Conservation (phyloP, 495 filamentous ascomycete species). For the Delitschia confertaspora region DNA sequence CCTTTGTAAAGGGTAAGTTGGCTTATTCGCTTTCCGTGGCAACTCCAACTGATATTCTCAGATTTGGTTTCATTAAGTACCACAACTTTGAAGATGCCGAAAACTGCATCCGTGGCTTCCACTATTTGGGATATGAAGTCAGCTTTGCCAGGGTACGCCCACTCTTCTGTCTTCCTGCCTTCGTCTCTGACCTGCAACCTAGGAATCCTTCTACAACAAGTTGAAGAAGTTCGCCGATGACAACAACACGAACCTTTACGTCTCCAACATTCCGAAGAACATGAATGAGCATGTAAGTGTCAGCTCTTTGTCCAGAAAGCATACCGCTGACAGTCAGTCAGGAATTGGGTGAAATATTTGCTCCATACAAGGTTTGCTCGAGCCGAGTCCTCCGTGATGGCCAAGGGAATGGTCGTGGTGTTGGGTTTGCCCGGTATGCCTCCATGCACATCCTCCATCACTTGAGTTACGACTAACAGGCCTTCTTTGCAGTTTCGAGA, state of each 20-base stretch:
- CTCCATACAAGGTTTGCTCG: slow-evolving; percentile 74
- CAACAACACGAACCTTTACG: slow-evolving; percentile 86
- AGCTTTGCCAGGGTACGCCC: slow-evolving; percentile 76
- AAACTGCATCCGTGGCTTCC: slow-evolving; percentile 93
- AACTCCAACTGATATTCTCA: slow-evolving; percentile 36
- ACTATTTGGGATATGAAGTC: slow-evolving; percentile 86
- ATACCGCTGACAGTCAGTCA: slow-evolving; percentile 32
- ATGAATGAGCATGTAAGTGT: slow-evolving; percentile 75
- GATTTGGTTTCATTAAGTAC: slow-evolving; percentile 95
- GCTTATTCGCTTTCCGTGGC: slow-evolving; percentile 1
- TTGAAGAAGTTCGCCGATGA: slow-evolving; percentile 86
- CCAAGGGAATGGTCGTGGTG: slow-evolving; percentile 85
- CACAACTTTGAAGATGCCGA: slow-evolving; percentile 79
- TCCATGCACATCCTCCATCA: background rate
- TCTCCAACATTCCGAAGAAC: slow-evolving; percentile 84
- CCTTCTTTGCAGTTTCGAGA: slow-evolving; percentile 64
- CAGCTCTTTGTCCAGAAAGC: background rate
- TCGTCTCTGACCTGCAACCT: slow-evolving; percentile 9
- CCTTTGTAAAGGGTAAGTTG: slow-evolving; percentile 81
- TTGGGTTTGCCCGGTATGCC: slow-evolving; percentile 88
- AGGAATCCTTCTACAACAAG: slow-evolving; percentile 94
- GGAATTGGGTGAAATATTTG: slow-evolving; percentile 71
- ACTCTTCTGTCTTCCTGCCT: background rate
- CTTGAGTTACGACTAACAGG: slow-evolving; percentile 1
- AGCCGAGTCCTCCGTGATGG: slow-evolving; percentile 87